Conservation (phyloP, 805 yeast genomes). For the Schwanniomyces sp. region DNA sequence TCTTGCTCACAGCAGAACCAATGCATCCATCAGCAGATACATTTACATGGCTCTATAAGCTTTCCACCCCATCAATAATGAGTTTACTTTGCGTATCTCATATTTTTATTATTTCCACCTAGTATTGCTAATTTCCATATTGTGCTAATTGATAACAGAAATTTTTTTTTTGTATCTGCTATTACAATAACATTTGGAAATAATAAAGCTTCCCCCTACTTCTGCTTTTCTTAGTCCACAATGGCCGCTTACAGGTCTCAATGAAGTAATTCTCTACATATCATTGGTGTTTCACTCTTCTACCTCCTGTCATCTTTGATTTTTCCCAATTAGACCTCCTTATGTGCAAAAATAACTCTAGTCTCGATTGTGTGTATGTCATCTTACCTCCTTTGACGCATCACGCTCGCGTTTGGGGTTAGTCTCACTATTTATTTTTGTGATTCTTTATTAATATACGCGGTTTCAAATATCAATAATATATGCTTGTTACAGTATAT, state of each 20-base stretch:
- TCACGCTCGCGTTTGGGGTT: neutral
- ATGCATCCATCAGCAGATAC: too few relatives aligned
- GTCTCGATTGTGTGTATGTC: neutral
- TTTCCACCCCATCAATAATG: too few relatives aligned
- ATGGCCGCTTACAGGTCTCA: neutral
- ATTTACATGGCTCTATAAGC: too few relatives aligned
- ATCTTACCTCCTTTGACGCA: constrained; percentile 1
- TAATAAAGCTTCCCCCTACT: neutral
- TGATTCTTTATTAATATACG: neutral
- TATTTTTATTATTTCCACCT: too few relatives aligned
- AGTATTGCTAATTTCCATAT: too few relatives aligned
- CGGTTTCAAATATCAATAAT: neutral
- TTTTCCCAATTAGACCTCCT: neutral
- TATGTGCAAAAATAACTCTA: neutral
- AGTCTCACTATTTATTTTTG: neutral
- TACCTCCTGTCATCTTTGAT: neutral
- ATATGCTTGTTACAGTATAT: neutral
- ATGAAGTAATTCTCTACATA: neutral
- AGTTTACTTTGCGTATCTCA: too few relatives aligned
- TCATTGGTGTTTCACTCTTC: neutral
- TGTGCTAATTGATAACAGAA: too few relatives aligned
- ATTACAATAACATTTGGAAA: too few relatives aligned
- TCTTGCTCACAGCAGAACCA: too few relatives aligned
- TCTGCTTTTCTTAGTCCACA: neutral
- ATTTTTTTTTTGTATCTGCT: too few relatives aligned